Percentiles rank a stretch among this genome's conserved stretches.
phyloP scores from a whole-genome alignment of 306 rosid species.

The Lotus japonicus region DNA sequence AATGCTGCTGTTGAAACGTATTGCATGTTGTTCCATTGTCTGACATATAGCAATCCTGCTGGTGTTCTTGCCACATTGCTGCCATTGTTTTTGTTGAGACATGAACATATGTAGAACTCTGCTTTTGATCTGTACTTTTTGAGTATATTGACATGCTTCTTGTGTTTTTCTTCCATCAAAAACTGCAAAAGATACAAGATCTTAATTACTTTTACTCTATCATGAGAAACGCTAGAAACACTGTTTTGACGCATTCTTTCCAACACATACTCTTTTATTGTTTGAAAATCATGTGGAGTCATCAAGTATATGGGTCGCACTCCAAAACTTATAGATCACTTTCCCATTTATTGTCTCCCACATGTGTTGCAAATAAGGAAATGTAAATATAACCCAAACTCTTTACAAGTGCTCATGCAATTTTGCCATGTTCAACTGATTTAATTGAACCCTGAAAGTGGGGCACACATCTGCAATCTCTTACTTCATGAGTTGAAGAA shows the following conservation, averaged over 20 bases:
- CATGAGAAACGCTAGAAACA: too few relatives aligned
- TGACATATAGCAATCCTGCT: conserved; percentile 52
- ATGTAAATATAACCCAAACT: neutral
- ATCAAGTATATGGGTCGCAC: too few relatives aligned
- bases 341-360: too few relatives aligned
- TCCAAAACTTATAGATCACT: too few relatives aligned
- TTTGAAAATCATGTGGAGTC: neutral
- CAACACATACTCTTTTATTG: neutral
- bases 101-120: conserved; percentile 65
- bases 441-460: neutral
- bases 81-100: conserved; percentile 62
- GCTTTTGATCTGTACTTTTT: conserved; percentile 61
- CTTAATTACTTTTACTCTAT: neutral
- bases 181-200: conserved; percentile 32
- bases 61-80: conserved; percentile 65
- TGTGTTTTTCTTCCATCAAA: conserved; percentile 48
- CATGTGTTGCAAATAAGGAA: conserved; percentile 8
- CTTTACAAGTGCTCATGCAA: too few relatives aligned
- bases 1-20: conserved; percentile 78
- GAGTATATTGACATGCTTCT: conserved; percentile 31
- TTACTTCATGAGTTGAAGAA: conserved; percentile 12
- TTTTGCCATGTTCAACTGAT: too few relatives aligned
- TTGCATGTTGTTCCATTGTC: conserved; percentile 95
- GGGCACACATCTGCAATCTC: conserved; percentile 18
- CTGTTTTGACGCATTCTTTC: too few relatives aligned